phyloP scores from a whole-genome alignment of 345 rosid species.

The Syzygium oleosum region DNA sequence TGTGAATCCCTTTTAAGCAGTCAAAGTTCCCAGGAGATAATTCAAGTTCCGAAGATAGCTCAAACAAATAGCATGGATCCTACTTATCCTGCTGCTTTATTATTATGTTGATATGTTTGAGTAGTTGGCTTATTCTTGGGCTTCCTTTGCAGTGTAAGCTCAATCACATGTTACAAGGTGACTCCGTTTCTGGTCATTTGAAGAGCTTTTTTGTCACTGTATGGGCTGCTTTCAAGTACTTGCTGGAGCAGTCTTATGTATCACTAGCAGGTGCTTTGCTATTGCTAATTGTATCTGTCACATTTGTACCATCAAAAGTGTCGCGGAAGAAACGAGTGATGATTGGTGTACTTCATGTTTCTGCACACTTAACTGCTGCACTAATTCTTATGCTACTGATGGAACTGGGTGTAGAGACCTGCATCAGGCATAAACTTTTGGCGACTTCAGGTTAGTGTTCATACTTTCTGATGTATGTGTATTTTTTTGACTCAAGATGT shows the following conservation, averaged over 20 bases:
- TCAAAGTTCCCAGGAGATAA: not conserved
- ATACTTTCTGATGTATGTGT: not conserved
- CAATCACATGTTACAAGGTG: conserved; percentile 71
- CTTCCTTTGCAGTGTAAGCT: conserved; percentile 74
- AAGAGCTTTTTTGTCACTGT: conserved; percentile 77
- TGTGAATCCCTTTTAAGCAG: not conserved
- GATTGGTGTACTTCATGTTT: conserved; percentile 84
- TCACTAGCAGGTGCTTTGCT: conserved; percentile 69
- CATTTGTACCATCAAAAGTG: conserved; percentile 82
- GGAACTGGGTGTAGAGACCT: conserved; percentile 89
- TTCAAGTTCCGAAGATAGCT: not conserved
- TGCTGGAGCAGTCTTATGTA: conserved; percentile 71
- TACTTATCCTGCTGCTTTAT: not conserved
- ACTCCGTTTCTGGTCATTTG: conserved; percentile 83
- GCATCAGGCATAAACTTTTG: conserved; percentile 80
- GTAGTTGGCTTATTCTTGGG: not conserved
- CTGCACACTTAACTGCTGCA: conserved; percentile 86
- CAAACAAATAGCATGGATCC: not conserved
- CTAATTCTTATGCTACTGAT: conserved; percentile 84
- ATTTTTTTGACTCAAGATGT: not conserved
- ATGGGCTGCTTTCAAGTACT: conserved; percentile 55
- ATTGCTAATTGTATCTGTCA: conserved; percentile 53
- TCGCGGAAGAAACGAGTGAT: conserved; percentile 68
- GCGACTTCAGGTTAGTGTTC: conserved; percentile 73
- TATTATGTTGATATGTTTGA: not conserved